These are phyloP conservation scores for Melaleuca quinquenervia DNA, from an alignment of 345 rosid species.

Conservation along the genomic window DNA sequence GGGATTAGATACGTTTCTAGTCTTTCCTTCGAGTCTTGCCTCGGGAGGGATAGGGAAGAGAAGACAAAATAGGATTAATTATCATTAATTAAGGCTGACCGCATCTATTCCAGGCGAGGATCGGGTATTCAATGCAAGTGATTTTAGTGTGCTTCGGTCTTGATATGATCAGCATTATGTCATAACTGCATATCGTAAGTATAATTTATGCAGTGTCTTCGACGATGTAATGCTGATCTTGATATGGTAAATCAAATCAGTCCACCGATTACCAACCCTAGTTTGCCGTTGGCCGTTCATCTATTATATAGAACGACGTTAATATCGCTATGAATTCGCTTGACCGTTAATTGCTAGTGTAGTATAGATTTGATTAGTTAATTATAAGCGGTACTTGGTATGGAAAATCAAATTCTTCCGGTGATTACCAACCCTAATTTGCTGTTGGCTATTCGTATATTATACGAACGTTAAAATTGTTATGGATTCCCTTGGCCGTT, in stretches of 20 bases:
- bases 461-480: neutral
- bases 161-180: neutral
- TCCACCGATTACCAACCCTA: rapidly evolving
- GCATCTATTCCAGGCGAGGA: neutral
- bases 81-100: neutral
- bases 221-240: neutral
- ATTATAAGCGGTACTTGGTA: neutral
- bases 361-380: too few species aligned
- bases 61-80: neutral
- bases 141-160: neutral
- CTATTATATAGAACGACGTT: too few species aligned
- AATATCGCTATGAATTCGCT: too few species aligned
- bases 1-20: neutral
- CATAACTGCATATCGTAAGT: neutral
- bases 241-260: neutral
- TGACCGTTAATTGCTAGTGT: too few species aligned
- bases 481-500: neutral
- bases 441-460: neutral
- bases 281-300: neutral
- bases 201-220: neutral
- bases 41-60: neutral
- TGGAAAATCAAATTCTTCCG: neutral
- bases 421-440: neutral
- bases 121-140: neutral
- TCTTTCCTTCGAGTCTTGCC: neutral